phyloP scores from a whole-genome alignment of 192 early-diverging fungal species.

The Entomortierella chlamydospora region DNA sequence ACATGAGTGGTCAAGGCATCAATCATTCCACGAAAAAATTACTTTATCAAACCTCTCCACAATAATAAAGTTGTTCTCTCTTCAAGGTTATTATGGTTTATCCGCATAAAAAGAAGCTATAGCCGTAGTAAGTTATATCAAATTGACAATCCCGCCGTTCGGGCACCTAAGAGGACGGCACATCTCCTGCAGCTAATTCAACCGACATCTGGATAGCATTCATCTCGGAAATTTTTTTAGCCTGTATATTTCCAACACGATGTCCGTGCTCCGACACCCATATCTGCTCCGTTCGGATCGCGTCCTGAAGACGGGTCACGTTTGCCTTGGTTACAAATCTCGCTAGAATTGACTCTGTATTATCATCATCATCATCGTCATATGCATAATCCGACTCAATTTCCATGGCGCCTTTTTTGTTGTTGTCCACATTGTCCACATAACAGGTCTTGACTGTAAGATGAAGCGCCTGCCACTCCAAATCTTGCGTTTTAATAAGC shows the following conservation, averaged over 20 bases:
- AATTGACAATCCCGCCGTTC: no score
- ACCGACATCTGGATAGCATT: conserved; percentile 40
- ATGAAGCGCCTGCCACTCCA: conserved; percentile 36
- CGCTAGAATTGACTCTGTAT: background rate
- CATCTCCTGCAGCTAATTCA: conserved; percentile 1
- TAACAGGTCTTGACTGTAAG: background rate
- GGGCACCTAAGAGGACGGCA: no score
- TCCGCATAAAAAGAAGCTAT: no score
- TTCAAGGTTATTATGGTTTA: no score
- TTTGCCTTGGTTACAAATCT: conserved; percentile 28
- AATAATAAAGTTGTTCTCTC: no score
- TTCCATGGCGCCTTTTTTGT: no score
- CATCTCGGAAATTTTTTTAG: conserved; percentile 16
- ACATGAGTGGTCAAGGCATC: no score
- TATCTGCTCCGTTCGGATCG: conserved; percentile 11
- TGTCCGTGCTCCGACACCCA: conserved; percentile 5
- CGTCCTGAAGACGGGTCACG: background rate
- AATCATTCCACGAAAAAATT: no score
- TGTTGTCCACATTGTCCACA: no score
- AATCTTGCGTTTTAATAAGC: conserved; percentile 1
- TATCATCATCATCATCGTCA: background rate
- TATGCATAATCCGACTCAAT: no score
- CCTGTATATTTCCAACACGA: conserved; percentile 29
- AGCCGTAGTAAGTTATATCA: no score
- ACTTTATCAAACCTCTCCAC: no score